Evolutionary conservation across 345 rosid species (phyloP).

Genomic region (Brassica rapa): DNA sequence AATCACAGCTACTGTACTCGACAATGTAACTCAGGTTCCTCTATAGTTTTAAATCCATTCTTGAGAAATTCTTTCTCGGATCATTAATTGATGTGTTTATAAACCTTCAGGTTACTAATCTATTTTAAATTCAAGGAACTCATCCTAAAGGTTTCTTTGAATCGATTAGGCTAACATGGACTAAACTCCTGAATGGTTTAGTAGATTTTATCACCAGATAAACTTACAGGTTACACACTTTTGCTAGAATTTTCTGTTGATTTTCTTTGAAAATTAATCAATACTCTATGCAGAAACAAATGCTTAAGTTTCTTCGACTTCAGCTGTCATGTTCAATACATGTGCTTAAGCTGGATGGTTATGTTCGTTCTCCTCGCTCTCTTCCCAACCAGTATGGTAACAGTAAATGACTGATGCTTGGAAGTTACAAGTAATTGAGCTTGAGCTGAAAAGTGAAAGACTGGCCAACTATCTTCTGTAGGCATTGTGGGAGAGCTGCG

Average conservation of each 20-base stretch:
- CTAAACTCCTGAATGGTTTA: constrained; percentile 60
- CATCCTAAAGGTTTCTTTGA: too few species aligned
- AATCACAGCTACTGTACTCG: constrained; percentile 73
- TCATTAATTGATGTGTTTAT: neutral
- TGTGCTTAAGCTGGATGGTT: constrained; percentile 81
- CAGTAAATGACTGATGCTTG: too few species aligned
- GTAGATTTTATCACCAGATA: constrained; percentile 63
- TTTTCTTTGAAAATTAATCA: too few species aligned
- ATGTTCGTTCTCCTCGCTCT: constrained; percentile 71
- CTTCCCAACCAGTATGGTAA: constrained; percentile 61
- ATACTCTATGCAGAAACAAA: constrained; percentile 37
- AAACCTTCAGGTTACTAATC: constrained; percentile 54
- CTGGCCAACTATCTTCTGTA: too few species aligned
- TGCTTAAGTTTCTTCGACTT: constrained; percentile 83
- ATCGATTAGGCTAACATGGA: constrained; percentile 20
- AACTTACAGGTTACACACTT: constrained; percentile 65
- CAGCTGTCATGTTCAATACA: constrained; percentile 81
- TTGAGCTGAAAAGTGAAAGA: too few species aligned
- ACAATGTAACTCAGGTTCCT: constrained; percentile 83
- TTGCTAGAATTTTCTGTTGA: neutral
- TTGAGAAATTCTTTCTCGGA: neutral
- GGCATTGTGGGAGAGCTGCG: too few species aligned
- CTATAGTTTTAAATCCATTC: neutral
- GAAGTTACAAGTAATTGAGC: too few species aligned
- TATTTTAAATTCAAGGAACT: constrained; percentile 52